These are phyloP conservation scores for Apocynum venetum DNA, from an alignment of 257 asterid genomes.

Conservation along the genomic window DNA sequence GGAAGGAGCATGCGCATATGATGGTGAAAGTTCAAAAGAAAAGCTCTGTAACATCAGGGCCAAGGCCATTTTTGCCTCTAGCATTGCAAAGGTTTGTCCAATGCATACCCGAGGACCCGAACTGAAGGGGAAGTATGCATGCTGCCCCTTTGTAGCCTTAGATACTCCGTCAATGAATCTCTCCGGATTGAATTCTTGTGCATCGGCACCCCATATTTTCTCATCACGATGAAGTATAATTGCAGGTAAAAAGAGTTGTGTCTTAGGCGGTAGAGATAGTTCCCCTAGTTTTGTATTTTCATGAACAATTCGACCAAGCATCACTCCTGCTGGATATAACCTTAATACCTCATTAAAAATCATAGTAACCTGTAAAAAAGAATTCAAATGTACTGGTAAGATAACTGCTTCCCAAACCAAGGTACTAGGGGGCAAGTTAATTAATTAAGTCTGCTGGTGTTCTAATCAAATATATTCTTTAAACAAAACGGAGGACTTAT, in stretches of 20 bases:
- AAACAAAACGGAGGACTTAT: no score
- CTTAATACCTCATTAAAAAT: constrained; percentile 29
- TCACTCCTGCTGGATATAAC: constrained; percentile 19
- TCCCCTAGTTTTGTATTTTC: constrained; percentile 23
- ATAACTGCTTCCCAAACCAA: no score
- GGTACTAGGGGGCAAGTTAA: no score
- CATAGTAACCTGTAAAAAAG: constrained; percentile 20
- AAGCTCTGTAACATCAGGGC: constrained; percentile 10
- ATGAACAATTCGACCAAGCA: background rate
- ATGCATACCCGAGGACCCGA: constrained; percentile 6
- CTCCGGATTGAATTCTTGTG: constrained; percentile 26
- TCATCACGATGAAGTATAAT: constrained; percentile 22
- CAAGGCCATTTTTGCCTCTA: constrained; percentile 15
- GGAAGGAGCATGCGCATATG: background rate
- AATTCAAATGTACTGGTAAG: background rate
- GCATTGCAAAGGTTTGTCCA: constrained; percentile 14
- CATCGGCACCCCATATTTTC: constrained; percentile 34
- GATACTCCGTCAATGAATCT: constrained; percentile 25
- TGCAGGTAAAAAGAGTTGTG: constrained; percentile 17
- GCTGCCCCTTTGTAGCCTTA: constrained; percentile 22
- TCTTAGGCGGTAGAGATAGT: constrained; percentile 18
- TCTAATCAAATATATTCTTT: no score
- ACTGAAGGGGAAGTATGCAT: background rate
- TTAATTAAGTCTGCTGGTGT: no score
- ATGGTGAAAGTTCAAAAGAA: constrained; percentile 8